Evolutionary conservation across 164 flowering plant species (phyloP), one percentile per base, ranked within the genome.

Genomic region (Vitis labrusca): DNA sequence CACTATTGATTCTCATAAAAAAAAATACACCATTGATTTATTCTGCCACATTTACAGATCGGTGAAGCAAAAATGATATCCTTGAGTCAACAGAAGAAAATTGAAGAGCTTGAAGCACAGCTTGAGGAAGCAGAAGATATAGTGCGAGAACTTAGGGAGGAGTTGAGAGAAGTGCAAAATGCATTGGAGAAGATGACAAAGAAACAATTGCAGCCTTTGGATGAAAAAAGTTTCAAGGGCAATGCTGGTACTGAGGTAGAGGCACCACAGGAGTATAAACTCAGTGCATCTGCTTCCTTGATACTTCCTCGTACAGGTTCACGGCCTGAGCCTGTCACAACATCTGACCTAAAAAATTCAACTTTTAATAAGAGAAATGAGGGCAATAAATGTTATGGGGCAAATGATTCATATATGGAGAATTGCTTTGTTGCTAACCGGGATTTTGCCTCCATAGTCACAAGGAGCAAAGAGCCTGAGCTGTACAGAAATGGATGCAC

Each of bases 51-150:
- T 74, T 47, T 68, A 30, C 79, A 91, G 98, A 78, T 79, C 62
- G 76, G 69, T 52, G 88, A 90, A 83, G 85, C 86, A 32, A 90
- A 88, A 76, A 67, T 60, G 62, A 68, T 67, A 72, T 81, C 92
- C n/a, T 72, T 76, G 65, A 74, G 68, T 72, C 93, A 94, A 64
- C 85, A 79, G 71, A 80, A 62, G 65, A 87, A 74, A 76, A 88
- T 88, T 73, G 85, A 88, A 60, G 98, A 94, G 79, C 94, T 94
- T 71, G 97, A 92, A 82, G 91, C 85, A 57, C 97, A 92, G 78
- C 91, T 94, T 8, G 86, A 85, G 9, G 92, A 89, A 84, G 94
- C 97, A 61, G 92, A 92, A 75, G 92, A 90, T 65, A 88, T 83
- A 54, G 92, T 86, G 13, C 80, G 61, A 47, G 92, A 86, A 47